Base-by-base conservation (phyloP, 129 eudicot genomes). In the Helichrysum umbraculigerum region DNA sequence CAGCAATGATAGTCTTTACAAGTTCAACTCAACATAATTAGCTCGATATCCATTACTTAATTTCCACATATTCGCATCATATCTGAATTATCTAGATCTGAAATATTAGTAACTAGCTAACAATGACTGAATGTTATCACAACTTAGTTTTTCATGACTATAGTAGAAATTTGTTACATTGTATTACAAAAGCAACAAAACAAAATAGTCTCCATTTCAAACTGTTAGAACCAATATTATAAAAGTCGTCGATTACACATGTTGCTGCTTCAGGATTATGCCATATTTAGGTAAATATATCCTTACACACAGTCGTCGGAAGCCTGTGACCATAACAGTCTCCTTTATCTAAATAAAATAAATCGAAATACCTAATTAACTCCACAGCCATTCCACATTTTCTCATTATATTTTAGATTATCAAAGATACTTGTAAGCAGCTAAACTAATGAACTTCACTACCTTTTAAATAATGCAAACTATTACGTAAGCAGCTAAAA, bases 1-100 rank as follows among this genome's bases (percentile, higher is more conserved):
- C 63, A 76, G 35, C 52, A 62, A 58, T 20, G 30, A 73, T 62
- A 54, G 14, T 30, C 61, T 61, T 65, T 65, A 73, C 66, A 51
- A 66, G 35, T 73, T 4, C 37, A 50, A 65, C 29, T 54, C 71
- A 74, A 66, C 20, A 7, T 30, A 80, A 57, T 29, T 59, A 67
- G 56, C 32, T 42, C 29, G 65, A 67, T 34, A 19, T 1, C 68
- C 21, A 56, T 66, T 29, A 66, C 68, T 73, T 64, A 28, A 34
- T 3, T 68, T 72, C 60, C 29, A 25, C 29, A 28, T 11, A 28
- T 19, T 67, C 50, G 54, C 52, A 28, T 66, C 9, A 56, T 65
- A 37, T 37, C 14, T 73, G 20, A 56, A 5, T 65, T 2, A 54
- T 32, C 62, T 15, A 39, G 1, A 25, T 25, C 28, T 25, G 1